Base-by-base conservation (phyloP, 192 early-diverging fungal genomes). In the Backusella westeae region DNA sequence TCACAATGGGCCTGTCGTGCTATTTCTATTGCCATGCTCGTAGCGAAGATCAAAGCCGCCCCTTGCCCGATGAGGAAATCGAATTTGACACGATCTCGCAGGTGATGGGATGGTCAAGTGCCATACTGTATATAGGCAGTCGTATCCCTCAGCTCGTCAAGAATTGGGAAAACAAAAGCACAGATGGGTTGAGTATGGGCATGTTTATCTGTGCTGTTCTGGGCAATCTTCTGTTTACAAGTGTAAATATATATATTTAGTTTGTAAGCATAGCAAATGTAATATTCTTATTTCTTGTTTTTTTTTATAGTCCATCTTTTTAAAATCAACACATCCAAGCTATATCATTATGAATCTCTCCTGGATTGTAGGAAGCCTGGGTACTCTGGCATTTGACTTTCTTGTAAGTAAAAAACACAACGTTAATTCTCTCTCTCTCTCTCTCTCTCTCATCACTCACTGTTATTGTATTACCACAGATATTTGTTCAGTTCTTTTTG, bases 131-230 rank as follows among this genome's bases (percentile, higher is more conserved):
- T 75, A 84, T 92, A 19, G 84, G 89, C 21, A 87, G 90, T 5
- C 90, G 94, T 67, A 84, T 95, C 39, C 95, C 95, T 2, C 95
- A 96, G 76, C 92, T 96, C 36, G 84, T 92, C 67, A 90, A 92
- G 87, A 96, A 96, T 83, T 89, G 84, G 78, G 78, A 83, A 32
- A 86, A 87, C 41, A 87, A 90, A 81, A 90, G 87, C 10, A 91
- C 90, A 19, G 94, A 94, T 76, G 95, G 95, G 1, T 85, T 96
- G 44, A 91, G 91, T n/a, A 71, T 93, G 4, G 87, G 85, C 63
- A 95, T 96, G 94, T 96, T 96, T 84, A 74, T 89, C 21, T 94
- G 91, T 83, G 89, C 89, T 29, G 90, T 94, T 36, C 68, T 95
- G 72, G 95, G 95, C 19, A 96, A 96, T 80, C 72, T 90, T n/a